Base-by-base conservation (phyloP, 2,329 filamentous ascomycete species). In the Aureobasidium sp. region DNA sequence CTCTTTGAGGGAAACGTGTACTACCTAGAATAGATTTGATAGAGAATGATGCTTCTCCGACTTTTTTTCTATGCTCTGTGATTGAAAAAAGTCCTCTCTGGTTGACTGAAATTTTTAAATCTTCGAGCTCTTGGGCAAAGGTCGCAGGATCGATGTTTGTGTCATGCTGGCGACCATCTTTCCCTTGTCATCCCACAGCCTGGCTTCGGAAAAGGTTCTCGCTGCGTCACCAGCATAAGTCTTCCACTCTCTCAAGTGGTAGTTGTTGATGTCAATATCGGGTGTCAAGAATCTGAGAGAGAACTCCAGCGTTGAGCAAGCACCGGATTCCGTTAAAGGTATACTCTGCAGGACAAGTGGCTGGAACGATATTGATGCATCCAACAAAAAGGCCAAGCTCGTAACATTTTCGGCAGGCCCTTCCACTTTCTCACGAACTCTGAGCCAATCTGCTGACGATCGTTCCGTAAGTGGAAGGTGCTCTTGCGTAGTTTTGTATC, bases 251-350 rank as follows among this genome's bases (percentile, higher is more conserved):
- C 66, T 63, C 32, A 78, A 51, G 59, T 71, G 65, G 74, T 75
- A 79, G 19, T 66, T 44, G 6, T 60, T 58, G 37, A 76, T 7
- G 48, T 75, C 65, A 0, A 74, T 53, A 0, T 68, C 65, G 0
- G 64, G 67, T 1, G 61, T 62, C 55, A 75, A 73, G 6, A 75
- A 57, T 0, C 76, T 64, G 53, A 79, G 54, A 3, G 77, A 70
- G 60, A 79, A 79, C 57, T 79, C 76, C n/a, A 79, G 59, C 8
- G 68, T 72, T 2, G 70, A 72, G 48, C 70, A 75, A 2, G 74
- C 73, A 6, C 58, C 67, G 0, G 66, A 66, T 32, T 78, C 74
- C 1, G 72, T 68, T 32, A 77, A 65, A 58, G 67, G 73, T 63
- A 68, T 59, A 8, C 73, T 66, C 47, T 63, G 68, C 48, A 75